Conservation (phyloP, 2,329 filamentous ascomycete species). For the Botrytis galanthina region DNA sequence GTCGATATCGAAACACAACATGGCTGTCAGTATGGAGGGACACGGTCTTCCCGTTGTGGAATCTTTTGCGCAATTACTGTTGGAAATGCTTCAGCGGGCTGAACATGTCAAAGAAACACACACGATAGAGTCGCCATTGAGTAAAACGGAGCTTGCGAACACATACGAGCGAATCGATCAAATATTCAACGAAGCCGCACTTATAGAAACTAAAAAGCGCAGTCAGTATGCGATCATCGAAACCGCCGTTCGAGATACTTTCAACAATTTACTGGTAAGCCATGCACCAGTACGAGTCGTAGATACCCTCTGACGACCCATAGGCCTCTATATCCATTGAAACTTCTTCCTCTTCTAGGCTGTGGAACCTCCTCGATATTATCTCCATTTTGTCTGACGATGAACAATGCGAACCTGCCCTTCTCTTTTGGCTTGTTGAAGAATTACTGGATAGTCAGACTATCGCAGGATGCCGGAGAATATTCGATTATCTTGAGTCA, state of each 20-base stretch:
- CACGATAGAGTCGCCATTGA: conserved; percentile 71
- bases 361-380: conserved; percentile 94
- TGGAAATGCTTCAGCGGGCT: conserved; percentile 58
- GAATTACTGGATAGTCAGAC: conserved; percentile 96
- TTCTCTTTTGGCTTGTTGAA: conserved; percentile 89
- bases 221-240: conserved; percentile 69
- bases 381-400: conserved; percentile 84
- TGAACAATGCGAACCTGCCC: conserved; percentile 71
- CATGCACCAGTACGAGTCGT: conserved; percentile 30
- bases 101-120: conserved; percentile 55
- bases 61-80: conserved; percentile 53
- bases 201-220: conserved; percentile 40
- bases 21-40: conserved; percentile 47
- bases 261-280: conserved; percentile 75
- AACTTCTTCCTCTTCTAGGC: conserved; percentile 71
- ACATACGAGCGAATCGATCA: conserved; percentile 47
- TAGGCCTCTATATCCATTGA: conserved; percentile 75
- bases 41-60: conserved; percentile 54
- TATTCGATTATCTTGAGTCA: conserved; percentile 95
- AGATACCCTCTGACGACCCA: conserved; percentile 39
- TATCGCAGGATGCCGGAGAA: conserved; percentile 82
- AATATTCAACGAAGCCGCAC: conserved; percentile 41
- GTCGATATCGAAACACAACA: not conserved
- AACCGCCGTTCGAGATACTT: conserved; percentile 76
- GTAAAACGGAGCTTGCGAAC: conserved; percentile 62